Conservation (phyloP, 1,139 yeast genomes). For the Hansenula lynferdii region DNA sequence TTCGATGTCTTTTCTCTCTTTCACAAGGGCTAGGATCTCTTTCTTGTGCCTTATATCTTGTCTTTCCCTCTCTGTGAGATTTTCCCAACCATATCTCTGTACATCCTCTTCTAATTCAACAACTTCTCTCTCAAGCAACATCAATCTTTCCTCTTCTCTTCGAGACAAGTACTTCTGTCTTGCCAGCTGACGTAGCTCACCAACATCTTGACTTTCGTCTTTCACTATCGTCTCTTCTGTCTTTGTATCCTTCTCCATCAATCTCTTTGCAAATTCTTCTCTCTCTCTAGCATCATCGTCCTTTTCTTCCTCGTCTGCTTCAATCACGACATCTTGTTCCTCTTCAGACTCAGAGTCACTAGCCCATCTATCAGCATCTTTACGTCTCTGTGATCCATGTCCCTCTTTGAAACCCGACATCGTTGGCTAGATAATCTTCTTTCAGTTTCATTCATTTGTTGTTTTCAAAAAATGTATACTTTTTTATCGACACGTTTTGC, state of each 20-base stretch:
- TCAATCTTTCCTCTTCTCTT: slow-evolving; percentile 42
- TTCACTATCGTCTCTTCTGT: slow-evolving; percentile 10
- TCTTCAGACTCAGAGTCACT: slow-evolving; percentile 19
- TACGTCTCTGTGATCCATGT: slow-evolving; percentile 4
- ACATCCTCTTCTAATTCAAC: slow-evolving; percentile 42
- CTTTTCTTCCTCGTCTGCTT: slow-evolving; percentile 8
- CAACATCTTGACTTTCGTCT: slow-evolving; percentile 12
- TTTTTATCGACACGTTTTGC: not conserved
- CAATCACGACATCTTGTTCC: not conserved
- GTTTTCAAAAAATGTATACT: too few relatives aligned
- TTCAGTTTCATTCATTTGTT: too few relatives aligned
- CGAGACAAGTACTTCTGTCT: slow-evolving; percentile 43
- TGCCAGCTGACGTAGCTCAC: slow-evolving; percentile 38
- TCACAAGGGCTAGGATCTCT: slow-evolving; percentile 37
- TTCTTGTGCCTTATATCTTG: slow-evolving; percentile 46
- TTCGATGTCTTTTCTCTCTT: slow-evolving; percentile 35
- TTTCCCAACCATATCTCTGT: slow-evolving; percentile 42
- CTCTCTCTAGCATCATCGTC: slow-evolving; percentile 22
- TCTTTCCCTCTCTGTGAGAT: slow-evolving; percentile 43
- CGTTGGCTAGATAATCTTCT: too few relatives aligned
- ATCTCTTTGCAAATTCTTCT: slow-evolving; percentile 27
- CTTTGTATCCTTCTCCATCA: slow-evolving; percentile 20
- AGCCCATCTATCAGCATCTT: slow-evolving; percentile 12
- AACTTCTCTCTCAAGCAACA: slow-evolving; percentile 43
- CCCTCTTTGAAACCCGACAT: slow-evolving; percentile 1